These are phyloP conservation scores for Globisporangium polare DNA, from an alignment of 352 stramenopile species.

Conservation along the genomic window DNA sequence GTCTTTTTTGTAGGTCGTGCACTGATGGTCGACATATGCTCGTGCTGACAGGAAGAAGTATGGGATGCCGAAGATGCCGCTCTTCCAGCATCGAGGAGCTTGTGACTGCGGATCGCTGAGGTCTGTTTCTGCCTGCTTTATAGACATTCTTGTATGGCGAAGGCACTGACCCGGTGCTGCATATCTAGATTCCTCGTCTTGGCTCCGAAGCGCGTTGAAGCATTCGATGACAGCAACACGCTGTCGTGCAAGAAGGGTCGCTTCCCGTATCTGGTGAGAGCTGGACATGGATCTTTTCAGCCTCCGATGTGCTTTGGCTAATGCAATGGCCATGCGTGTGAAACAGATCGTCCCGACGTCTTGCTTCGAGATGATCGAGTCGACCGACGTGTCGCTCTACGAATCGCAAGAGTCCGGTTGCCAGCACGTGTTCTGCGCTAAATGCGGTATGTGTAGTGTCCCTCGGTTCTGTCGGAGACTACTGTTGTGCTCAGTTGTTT, in stretches of 20 bases:
- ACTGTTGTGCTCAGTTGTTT: background rate
- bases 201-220: slow-evolving; percentile 69
- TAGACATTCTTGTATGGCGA: background rate
- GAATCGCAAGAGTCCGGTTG: slow-evolving; percentile 61
- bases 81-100: slow-evolving; percentile 71
- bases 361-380: slow-evolving; percentile 78
- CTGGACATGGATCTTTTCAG: background rate
- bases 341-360: slow-evolving; percentile 63
- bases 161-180: slow-evolving; percentile 5
- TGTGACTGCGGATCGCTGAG: slow-evolving; percentile 68
- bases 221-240: slow-evolving; percentile 80
- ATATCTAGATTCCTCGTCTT: slow-evolving; percentile 62
- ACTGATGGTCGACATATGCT: background rate
- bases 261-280: slow-evolving; percentile 64
- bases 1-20: background rate
- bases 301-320: background rate
- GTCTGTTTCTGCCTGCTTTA: background rate
- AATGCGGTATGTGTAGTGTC: slow-evolving; percentile 48
- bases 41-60: slow-evolving; percentile 63
- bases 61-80: slow-evolving; percentile 52
- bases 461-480: background rate
- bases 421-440: slow-evolving; percentile 77
- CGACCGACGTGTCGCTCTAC: slow-evolving; percentile 60
- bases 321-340: background rate
- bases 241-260: slow-evolving; percentile 80